Conservation (phyloP, 2,329 filamentous ascomycete genomes). For the Stemphylium lycopersici region DNA sequence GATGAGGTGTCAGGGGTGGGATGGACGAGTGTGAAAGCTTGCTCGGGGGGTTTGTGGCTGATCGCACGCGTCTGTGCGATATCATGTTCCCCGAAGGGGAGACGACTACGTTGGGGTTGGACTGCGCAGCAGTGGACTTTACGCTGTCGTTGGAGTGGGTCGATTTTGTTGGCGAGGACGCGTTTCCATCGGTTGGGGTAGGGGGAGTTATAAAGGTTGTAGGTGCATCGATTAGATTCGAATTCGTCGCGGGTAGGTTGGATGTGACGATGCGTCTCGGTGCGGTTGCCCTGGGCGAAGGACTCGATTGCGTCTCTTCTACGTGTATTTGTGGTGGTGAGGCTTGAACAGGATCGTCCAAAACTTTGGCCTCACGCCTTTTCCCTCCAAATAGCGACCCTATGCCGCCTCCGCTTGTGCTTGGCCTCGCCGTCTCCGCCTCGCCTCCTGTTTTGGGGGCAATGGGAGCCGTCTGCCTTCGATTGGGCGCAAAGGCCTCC, state of each 20-base stretch:
- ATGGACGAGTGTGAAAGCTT: conserved; percentile 79
- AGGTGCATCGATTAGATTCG: conserved; percentile 53
- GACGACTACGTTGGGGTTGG: conserved; percentile 60
- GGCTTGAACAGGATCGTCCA: conserved; percentile 35
- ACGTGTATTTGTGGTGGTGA: conserved; percentile 42
- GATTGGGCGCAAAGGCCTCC: conserved; percentile 66
- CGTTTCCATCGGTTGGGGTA: conserved; percentile 61
- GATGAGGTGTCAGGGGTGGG: conserved; percentile 73
- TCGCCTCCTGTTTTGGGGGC: conserved; percentile 37
- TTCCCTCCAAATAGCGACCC: conserved; percentile 52
- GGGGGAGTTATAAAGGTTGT: conserved; percentile 68
- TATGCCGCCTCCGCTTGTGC: conserved; percentile 50
- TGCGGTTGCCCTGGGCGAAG: conserved; percentile 29
- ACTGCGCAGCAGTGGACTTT: conserved; percentile 43
- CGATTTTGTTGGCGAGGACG: conserved; percentile 42
- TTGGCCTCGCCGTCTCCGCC: conserved; percentile 50
- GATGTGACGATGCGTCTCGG: conserved; percentile 49
- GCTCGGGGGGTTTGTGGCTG: conserved; percentile 69
- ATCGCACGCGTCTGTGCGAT: conserved; percentile 70
- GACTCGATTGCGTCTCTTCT: conserved; percentile 38
- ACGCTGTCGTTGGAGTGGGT: conserved; percentile 29
- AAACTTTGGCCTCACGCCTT: conserved; percentile 38
- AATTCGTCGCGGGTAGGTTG: conserved; percentile 50
- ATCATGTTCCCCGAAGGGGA: conserved; percentile 74
- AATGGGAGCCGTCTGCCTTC: conserved; percentile 26